Base-by-base conservation (phyloP, 169 alveolate genomes). In the Eimeria falciformis region DNA sequence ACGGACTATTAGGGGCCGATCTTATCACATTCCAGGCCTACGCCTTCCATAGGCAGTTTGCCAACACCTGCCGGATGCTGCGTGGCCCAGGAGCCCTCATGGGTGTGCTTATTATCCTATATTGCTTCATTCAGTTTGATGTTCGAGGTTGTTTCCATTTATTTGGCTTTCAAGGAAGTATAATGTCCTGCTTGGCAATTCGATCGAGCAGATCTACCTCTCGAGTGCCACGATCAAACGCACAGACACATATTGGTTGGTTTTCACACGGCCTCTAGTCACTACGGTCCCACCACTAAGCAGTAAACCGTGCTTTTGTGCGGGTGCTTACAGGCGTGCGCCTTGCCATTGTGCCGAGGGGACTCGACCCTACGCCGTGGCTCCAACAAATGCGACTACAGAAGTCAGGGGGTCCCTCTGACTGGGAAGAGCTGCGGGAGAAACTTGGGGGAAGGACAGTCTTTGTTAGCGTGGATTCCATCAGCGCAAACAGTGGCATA, bases 1-100 rank as follows among this genome's bases (percentile, higher is more conserved):
- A 68, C 47, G 94, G 94, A 1, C 66, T 91, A 21, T 83, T 91
- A 12, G 87, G 90, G 37, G 91, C 94, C 14, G 43, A 89, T 37
- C 40, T 91, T 25, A 29, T 78, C 9, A 94, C 77, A 5, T 91
- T 91, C 23, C 93, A 91, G 79, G 18, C 91, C 46, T 91, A 75
- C 65, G 92, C 33, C 45, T 91, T 83, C 55, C 27, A 90, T 7
- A 45, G 94, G 68, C 94, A 91, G 56, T 91, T 91, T 45, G 40
- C 85, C 43, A 91, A 81, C 25, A 94, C 94, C 18, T 91, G 94
- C 56, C 17, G 65, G n/a, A 53, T 53, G 65, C 65, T 53, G 65
- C 17, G n/a, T 12, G 65, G 65, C 17, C n/a, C 65, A 17, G 65
- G 65, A 53, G 65, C 25, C 25, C 65, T 53, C n/a, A 21, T 21